Base-by-base conservation (phyloP, 1,139 yeast genomes). In the Pichia sp. region DNA sequence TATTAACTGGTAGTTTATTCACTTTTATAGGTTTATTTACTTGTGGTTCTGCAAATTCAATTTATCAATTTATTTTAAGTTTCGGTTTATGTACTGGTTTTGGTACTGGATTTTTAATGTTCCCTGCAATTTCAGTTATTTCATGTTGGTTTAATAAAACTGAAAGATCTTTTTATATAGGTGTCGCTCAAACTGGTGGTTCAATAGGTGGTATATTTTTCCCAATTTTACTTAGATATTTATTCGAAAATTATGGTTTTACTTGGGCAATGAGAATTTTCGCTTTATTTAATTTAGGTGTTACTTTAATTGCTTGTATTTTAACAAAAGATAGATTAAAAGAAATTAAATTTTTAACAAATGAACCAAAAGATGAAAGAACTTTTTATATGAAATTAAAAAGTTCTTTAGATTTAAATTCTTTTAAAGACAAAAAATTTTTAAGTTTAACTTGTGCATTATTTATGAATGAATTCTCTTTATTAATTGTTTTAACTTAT, bases 171-270 rank as follows among this genome's bases (percentile, higher is more conserved):
- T 60, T 69, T 28, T 78, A 76, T 8, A 68, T 76, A 14, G 80
- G 84, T 1, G 47, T 77, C 1, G 79, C 81, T 3, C 74, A 80
- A 6, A 64, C 72, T 51, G 85, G 85, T 27, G 85, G 84, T 0
- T 72, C 80, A 15, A 62, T 78, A 11, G 85, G 84, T 18, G 86
- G 85, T 35, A 64, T 76, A 26, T 56, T 69, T 14, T 74, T 78
- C 49, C 83, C 86, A 1, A 64, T 79, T 32, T 64, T 79, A 64
- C 61, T 79, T 40, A 64, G 80, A 49, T 66, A 64, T 33, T 56
- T 78, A 14, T 78, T 73, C 51, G 60, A 62, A 3, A 64, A 65
- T 35, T 67, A 72, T 31, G 85, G 83, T 1, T 80, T 70, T 55
- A 64, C 62, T 27, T 78, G 85, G 84, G 80, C 83, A 5, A 64